phyloP scores from a whole-genome alignment of 805 yeast genomes.

The Wickerhamomyces chaumierensis region DNA sequence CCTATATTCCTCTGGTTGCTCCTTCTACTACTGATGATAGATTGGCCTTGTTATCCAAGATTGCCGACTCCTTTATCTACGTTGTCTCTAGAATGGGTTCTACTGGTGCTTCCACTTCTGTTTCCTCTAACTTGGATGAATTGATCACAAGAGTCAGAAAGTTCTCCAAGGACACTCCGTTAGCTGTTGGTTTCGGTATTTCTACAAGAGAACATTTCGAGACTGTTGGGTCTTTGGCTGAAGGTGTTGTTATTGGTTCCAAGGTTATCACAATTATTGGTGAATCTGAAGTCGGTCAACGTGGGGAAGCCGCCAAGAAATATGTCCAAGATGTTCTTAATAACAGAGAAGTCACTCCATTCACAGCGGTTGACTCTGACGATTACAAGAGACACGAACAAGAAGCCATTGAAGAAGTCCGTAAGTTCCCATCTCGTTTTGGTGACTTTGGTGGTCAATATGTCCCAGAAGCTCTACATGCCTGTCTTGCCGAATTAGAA shows the following conservation, averaged over 20 bases:
- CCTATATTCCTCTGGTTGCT: constrained; percentile 89
- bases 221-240: constrained; percentile 69
- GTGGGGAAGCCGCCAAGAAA: constrained; percentile 51
- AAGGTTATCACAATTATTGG: constrained; percentile 64
- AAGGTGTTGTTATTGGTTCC: constrained; percentile 95
- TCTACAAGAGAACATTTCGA: constrained; percentile 84
- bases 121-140: constrained; percentile 50
- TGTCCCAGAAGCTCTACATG: constrained; percentile 92
- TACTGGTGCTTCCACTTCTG: constrained; percentile 74
- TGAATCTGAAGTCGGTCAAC: constrained; percentile 45
- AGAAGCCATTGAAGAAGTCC: constrained; percentile 39
- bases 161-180: constrained; percentile 63
- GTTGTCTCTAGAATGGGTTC: constrained; percentile 98
- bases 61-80: constrained; percentile 92
- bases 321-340: constrained; percentile 64
- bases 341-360: constrained; percentile 30
- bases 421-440: constrained; percentile 65
- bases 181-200: constrained; percentile 97
- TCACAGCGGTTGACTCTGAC: constrained; percentile 18
- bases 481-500: constrained; percentile 86
- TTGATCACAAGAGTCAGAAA: constrained; percentile 69
- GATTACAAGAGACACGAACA: constrained; percentile 24
- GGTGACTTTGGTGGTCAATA: constrained; percentile 98
- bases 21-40: constrained; percentile 94
- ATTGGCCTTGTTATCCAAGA: constrained; percentile 60